Conservation (phyloP, 257 asterid genomes). For the Plantago elongata region DNA sequence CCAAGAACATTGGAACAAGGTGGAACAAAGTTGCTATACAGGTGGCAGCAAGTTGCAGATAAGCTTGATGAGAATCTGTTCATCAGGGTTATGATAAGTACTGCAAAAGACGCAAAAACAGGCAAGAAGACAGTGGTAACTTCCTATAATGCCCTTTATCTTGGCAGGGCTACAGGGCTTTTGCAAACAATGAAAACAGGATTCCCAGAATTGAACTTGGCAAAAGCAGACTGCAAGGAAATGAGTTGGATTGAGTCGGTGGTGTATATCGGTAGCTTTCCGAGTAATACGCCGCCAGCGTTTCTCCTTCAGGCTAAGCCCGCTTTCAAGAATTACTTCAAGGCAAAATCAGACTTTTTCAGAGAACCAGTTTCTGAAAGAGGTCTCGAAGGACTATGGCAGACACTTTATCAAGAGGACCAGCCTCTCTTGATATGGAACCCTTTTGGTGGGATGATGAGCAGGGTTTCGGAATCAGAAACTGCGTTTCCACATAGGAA, state of each 20-base stretch:
- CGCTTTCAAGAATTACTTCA: constrained; percentile 15
- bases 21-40: constrained; percentile 16
- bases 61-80: constrained; percentile 25
- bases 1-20: constrained; percentile 21
- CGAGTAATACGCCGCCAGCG: constrained; percentile 11
- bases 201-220: constrained; percentile 17
- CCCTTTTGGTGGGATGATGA: constrained; percentile 22
- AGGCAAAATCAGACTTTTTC: constrained; percentile 18
- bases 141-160: constrained; percentile 16
- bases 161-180: constrained; percentile 12
- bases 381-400: constrained; percentile 20
- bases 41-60: constrained; percentile 22
- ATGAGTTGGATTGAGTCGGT: constrained; percentile 26
- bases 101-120: neutral
- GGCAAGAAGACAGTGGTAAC: constrained; percentile 15
- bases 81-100: constrained; percentile 18
- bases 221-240: constrained; percentile 12
- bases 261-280: constrained; percentile 10
- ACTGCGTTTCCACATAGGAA: constrained; percentile 21
- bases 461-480: constrained; percentile 12
- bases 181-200: constrained; percentile 7
- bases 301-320: constrained; percentile 18
- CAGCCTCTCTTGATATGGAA: constrained; percentile 16
- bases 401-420: constrained; percentile 11
- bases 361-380: constrained; percentile 15